Conservation (phyloP, 169 alveolate genomes). For the Eimeria maxima region DNA sequence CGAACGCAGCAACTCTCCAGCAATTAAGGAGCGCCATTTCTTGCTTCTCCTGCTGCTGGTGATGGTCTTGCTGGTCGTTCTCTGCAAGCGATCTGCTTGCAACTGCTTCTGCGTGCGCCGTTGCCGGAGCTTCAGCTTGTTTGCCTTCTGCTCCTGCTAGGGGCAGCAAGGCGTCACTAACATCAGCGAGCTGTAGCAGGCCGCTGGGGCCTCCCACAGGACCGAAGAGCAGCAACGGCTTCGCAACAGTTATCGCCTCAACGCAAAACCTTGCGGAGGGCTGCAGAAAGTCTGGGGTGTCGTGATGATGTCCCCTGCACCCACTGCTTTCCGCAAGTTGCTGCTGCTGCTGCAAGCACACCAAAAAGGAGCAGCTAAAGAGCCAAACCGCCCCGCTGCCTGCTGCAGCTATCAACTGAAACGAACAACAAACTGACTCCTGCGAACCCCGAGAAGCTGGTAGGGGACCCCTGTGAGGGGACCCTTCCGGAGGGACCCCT, state of each 20-base stretch:
- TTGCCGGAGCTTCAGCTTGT: constrained; percentile 2
- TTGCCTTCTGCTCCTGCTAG: not conserved
- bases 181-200: constrained; percentile 40
- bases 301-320: not conserved
- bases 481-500: not conserved
- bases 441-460: not conserved
- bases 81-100: not conserved
- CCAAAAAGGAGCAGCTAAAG: constrained; percentile 26
- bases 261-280: not conserved
- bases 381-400: constrained; percentile 56
- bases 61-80: not conserved
- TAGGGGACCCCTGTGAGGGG: not conserved
- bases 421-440: not conserved
- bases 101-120: not conserved
- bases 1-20: constrained; percentile 53
- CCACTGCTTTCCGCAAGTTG: not conserved
- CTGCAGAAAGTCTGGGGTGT: not conserved
- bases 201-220: constrained; percentile 57
- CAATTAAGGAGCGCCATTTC: not conserved
- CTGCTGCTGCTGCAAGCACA: not conserved
- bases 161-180: constrained; percentile 62
- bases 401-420: constrained; percentile 30
- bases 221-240: constrained; percentile 10
- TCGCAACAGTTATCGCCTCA: not conserved
- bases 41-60: constrained; percentile 6